These are phyloP conservation scores for Knufia fluminis DNA, from an alignment of 2,329 filamentous ascomycete species.

Conservation along the genomic window DNA sequence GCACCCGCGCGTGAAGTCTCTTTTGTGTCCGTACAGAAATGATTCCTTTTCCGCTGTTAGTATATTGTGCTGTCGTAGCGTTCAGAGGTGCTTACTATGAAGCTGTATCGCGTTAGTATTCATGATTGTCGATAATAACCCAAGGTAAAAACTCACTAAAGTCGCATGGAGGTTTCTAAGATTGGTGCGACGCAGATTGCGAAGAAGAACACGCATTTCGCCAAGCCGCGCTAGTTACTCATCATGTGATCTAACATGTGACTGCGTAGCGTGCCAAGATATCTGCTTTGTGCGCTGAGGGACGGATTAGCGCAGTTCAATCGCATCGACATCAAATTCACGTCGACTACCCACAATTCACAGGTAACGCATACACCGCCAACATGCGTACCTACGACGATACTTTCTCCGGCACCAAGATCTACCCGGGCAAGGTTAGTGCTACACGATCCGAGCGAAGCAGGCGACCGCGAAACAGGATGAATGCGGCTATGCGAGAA, in stretches of 20 bases:
- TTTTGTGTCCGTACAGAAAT: too few relatives aligned
- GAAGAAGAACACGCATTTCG: too few relatives aligned
- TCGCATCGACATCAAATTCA: background rate
- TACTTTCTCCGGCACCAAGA: slow-evolving; percentile 67
- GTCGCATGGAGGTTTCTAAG: background rate
- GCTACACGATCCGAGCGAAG: too few relatives aligned
- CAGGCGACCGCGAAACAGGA: too few relatives aligned
- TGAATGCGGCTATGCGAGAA: background rate
- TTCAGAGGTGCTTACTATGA: too few relatives aligned
- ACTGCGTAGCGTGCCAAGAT: too few relatives aligned
- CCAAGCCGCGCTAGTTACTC: too few relatives aligned
- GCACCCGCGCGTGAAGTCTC: too few relatives aligned
- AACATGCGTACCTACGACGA: slow-evolving; percentile 72
- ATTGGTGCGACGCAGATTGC: too few relatives aligned
- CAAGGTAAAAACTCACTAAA: background rate
- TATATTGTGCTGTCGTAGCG: too few relatives aligned
- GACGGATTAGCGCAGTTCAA: background rate
- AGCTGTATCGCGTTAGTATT: background rate
- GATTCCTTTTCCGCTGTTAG: slow-evolving; percentile 61
- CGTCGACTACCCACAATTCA: background rate
- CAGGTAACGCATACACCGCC: slow-evolving; percentile 31
- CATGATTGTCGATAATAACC: too few relatives aligned
- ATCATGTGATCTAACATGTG: too few relatives aligned
- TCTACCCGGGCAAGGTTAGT: slow-evolving; percentile 71
- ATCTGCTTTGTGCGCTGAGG: background rate